Conservation (phyloP, 2,329 filamentous ascomycete genomes). For the Calonectria multiphialidica region DNA sequence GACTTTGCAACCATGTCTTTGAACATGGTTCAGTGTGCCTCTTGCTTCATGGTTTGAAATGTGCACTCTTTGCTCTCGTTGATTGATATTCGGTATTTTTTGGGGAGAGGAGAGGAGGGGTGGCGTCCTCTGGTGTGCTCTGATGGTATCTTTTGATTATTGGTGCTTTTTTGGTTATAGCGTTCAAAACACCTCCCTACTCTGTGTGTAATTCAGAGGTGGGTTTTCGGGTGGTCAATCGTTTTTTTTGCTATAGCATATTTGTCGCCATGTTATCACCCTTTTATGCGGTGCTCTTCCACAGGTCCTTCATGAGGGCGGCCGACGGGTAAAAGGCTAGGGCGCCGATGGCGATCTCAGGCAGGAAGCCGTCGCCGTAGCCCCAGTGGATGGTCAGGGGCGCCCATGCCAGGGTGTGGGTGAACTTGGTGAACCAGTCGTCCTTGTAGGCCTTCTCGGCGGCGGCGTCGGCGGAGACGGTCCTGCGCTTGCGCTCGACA, state of each 20-base stretch:
- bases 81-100: background rate
- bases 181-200: background rate
- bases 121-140: background rate
- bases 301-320: constrained; percentile 59
- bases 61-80: background rate
- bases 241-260: background rate
- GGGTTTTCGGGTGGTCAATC: background rate
- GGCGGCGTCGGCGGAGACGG: constrained; percentile 46
- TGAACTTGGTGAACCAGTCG: constrained; percentile 74
- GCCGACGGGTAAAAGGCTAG: constrained; percentile 59
- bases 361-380: constrained; percentile 69
- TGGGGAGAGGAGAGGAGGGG: background rate
- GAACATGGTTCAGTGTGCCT: background rate
- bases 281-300: constrained; percentile 52
- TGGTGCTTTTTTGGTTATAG: background rate
- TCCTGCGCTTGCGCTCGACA: constrained; percentile 57
- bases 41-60: background rate
- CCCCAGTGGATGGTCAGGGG: constrained; percentile 90
- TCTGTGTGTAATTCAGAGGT: background rate
- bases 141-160: background rate
- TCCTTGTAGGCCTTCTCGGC: constrained; percentile 57
- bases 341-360: constrained; percentile 55
- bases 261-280: background rate
- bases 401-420: constrained; percentile 80
- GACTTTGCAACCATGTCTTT: background rate